A percentile compares a stretch with the other conserved stretches of the same genome.
These are phyloP conservation scores for Candida ipomoeae DNA, from an alignment of 805 yeast genomes.

Conservation along the genomic window DNA sequence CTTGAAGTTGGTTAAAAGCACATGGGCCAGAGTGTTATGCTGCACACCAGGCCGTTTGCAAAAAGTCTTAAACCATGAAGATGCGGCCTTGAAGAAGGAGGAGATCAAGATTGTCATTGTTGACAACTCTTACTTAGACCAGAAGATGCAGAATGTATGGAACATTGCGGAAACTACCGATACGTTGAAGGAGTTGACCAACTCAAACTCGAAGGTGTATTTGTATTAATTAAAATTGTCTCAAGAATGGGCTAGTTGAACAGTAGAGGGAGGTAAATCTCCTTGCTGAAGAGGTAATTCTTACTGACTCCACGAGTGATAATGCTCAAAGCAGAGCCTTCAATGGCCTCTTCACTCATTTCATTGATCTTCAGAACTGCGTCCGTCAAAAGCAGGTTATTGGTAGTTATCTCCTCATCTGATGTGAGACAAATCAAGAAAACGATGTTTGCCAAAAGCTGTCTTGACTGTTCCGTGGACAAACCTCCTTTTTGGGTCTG, in stretches of 20 bases:
- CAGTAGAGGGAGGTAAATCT: slow-evolving; percentile 22
- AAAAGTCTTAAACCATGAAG: slow-evolving; percentile 44
- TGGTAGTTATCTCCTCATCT: slow-evolving; percentile 1
- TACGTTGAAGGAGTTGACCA: slow-evolving; percentile 38
- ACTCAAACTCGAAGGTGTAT: slow-evolving; percentile 46
- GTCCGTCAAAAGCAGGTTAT: not conserved
- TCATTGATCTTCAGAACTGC: not conserved
- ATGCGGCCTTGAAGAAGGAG: slow-evolving; percentile 33
- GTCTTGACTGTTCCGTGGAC: slow-evolving; percentile 7
- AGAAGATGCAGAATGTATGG: slow-evolving; percentile 57
- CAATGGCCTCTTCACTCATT: slow-evolving; percentile 11
- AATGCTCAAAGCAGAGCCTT: slow-evolving; percentile 14
- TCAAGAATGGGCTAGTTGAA: not conserved
- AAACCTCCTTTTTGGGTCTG: not conserved
- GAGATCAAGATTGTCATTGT: slow-evolving; percentile 53
- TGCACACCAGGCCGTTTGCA: slow-evolving; percentile 61
- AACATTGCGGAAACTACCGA: slow-evolving; percentile 48
- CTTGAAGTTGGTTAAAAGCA: slow-evolving; percentile 38
- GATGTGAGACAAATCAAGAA: slow-evolving; percentile 20
- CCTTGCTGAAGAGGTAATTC: slow-evolving; percentile 26
- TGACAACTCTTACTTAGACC: slow-evolving; percentile 59
- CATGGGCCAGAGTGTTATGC: slow-evolving; percentile 50
- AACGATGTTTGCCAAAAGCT: slow-evolving; percentile 21
- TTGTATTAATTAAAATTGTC: slow-evolving; percentile 34
- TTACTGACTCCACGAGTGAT: slow-evolving; percentile 23